A percentile compares a stretch with the other conserved stretches of the same genome.
phyloP scores from a whole-genome alignment of 2,329 filamentous ascomycete species.

The Teratosphaeria zuluensis region DNA sequence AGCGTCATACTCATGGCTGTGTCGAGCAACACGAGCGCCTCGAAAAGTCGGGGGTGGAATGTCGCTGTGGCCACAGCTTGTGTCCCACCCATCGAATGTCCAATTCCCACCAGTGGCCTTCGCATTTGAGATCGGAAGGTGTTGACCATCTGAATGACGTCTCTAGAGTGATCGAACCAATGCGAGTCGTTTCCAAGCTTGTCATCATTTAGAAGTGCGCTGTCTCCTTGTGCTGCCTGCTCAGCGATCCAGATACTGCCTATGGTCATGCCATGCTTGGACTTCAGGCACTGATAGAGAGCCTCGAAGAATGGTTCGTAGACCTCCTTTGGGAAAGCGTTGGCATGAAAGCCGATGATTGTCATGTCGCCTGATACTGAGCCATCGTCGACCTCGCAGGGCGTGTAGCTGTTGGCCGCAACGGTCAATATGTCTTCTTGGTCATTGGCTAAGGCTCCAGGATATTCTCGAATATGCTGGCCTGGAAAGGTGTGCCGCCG shows the following conservation, averaged over 20 bases:
- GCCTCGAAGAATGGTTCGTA: constrained; percentile 20
- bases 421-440: constrained; percentile 9
- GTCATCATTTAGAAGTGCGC: constrained; percentile 61
- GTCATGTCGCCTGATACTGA: constrained; percentile 16
- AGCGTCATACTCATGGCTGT: constrained; percentile 51
- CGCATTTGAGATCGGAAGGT: constrained; percentile 68
- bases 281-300: background rate
- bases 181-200: constrained; percentile 33
- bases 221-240: constrained; percentile 69
- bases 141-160: constrained; percentile 79
- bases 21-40: constrained; percentile 64
- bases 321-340: constrained; percentile 16
- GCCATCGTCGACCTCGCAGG: constrained; percentile 5
- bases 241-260: constrained; percentile 74
- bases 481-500: background rate
- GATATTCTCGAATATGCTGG: constrained; percentile 10
- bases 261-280: constrained; percentile 1
- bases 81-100: constrained; percentile 70
- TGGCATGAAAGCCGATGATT: constrained; percentile 15
- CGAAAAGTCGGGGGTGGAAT: constrained; percentile 67
- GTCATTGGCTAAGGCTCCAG: constrained; percentile 1
- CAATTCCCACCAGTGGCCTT: constrained; percentile 70
- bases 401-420: constrained; percentile 17
- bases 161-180: constrained; percentile 77
- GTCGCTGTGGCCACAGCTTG: constrained; percentile 51